Evolutionary conservation across 2,329 filamentous ascomycete species (phyloP).

Genomic region (Zymoseptoria tritici): DNA sequence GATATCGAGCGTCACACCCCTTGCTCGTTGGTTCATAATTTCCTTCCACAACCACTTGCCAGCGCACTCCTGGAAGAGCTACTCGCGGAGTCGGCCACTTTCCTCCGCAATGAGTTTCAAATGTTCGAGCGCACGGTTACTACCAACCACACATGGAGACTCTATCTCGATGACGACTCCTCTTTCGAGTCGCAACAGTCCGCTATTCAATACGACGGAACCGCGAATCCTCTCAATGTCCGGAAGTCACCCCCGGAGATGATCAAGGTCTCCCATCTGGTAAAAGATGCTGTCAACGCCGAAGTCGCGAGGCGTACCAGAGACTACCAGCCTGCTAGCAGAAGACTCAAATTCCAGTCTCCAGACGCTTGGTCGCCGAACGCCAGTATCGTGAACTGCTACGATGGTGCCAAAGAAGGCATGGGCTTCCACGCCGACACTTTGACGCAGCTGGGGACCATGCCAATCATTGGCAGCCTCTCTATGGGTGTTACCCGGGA

Average conservation of each 20-base stretch:
- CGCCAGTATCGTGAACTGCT: constrained; percentile 91
- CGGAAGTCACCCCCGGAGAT: constrained; percentile 70
- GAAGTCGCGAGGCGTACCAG: constrained; percentile 67
- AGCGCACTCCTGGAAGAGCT: constrained; percentile 69
- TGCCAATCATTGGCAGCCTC: constrained; percentile 79
- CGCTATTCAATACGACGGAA: constrained; percentile 82
- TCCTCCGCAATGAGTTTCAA: constrained; percentile 67
- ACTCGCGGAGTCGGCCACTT: constrained; percentile 63
- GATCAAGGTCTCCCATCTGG: constrained; percentile 57
- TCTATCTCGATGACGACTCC: constrained; percentile 70
- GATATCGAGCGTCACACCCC: constrained; percentile 80
- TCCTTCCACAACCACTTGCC: constrained; percentile 65
- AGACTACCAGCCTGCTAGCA: constrained; percentile 57
- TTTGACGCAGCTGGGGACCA: constrained; percentile 84
- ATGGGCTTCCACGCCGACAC: constrained; percentile 93
- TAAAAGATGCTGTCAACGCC: constrained; percentile 67
- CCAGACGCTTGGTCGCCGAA: constrained; percentile 72
- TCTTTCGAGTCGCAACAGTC: constrained; percentile 64
- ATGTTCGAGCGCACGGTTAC: constrained; percentile 81
- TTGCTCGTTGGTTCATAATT: constrained; percentile 88
- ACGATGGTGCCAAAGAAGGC: constrained; percentile 69
- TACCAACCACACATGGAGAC: constrained; percentile 74
- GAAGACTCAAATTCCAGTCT: constrained; percentile 72
- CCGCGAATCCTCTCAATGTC: constrained; percentile 59
- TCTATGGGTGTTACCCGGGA: constrained; percentile 89